Conservation (phyloP, 2,329 filamentous ascomycete species). For the Exophiala sideris region DNA sequence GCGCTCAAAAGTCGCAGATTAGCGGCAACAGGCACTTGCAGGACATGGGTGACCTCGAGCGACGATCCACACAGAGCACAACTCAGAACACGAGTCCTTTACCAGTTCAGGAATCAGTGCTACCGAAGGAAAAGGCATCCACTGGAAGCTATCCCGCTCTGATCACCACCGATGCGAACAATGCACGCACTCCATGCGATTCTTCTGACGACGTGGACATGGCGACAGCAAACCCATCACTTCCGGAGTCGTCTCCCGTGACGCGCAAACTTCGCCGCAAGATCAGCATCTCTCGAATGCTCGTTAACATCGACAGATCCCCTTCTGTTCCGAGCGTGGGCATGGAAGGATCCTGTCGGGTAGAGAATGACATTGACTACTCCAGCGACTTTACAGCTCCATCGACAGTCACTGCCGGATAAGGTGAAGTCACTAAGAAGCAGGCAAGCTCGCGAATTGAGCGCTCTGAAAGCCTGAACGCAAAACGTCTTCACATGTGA, state of each 20-base stretch:
- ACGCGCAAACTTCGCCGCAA: constrained; percentile 16
- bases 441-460: too few relatives aligned
- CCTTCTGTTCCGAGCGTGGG: constrained; percentile 9
- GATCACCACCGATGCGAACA: too few relatives aligned
- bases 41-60: background rate
- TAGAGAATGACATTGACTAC: background rate
- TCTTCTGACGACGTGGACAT: too few relatives aligned
- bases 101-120: too few relatives aligned
- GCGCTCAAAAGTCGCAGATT: background rate
- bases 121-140: too few relatives aligned
- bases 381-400: constrained; percentile 6
- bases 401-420: constrained; percentile 9
- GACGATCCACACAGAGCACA: background rate
- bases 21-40: background rate
- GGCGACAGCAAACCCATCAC: too few relatives aligned
- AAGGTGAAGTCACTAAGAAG: background rate
- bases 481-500: too few relatives aligned
- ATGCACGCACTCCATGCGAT: too few relatives aligned
- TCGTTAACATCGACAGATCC: constrained; percentile 20
- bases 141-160: too few relatives aligned
- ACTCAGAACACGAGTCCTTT: too few relatives aligned
- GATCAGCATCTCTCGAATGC: constrained; percentile 20
- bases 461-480: too few relatives aligned
- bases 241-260: background rate
- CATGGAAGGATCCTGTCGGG: constrained; percentile 1